These are phyloP conservation scores for Verticillium zaregamsianum DNA, from an alignment of 2,329 filamentous ascomycete species.

Conservation along the genomic window DNA sequence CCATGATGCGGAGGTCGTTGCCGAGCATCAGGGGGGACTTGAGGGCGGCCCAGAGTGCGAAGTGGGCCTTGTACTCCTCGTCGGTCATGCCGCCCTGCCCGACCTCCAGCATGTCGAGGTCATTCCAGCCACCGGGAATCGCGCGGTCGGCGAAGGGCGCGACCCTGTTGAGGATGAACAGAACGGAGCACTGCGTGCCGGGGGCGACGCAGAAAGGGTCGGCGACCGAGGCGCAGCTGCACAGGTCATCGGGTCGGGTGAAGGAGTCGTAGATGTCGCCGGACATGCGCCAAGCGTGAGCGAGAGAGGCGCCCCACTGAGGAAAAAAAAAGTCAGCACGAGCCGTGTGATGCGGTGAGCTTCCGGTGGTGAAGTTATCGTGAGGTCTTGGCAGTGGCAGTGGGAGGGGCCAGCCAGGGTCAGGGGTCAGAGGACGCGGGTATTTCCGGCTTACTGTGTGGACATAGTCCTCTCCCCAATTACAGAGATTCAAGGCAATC, in stretches of 20 bases:
- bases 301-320: slow-evolving; percentile 22
- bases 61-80: slow-evolving; percentile 37
- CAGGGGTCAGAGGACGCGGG: slow-evolving; percentile 1
- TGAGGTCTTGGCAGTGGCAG: background rate
- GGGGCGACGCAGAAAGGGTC: slow-evolving; percentile 17
- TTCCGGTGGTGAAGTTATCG: background rate
- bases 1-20: slow-evolving; percentile 26
- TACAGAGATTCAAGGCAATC: slow-evolving; percentile 28
- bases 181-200: slow-evolving; percentile 20
- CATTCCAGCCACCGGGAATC: slow-evolving; percentile 14
- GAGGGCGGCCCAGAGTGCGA: slow-evolving; percentile 41
- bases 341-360: background rate
- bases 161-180: slow-evolving; percentile 21
- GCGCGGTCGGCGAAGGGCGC: slow-evolving; percentile 13
- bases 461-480: slow-evolving; percentile 26
- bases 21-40: slow-evolving; percentile 41
- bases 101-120: slow-evolving; percentile 40
- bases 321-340: background rate
- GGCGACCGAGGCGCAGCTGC: slow-evolving; percentile 19
- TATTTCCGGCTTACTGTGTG: slow-evolving; percentile 6
- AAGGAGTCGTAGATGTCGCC: slow-evolving; percentile 29
- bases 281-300: slow-evolving; percentile 28
- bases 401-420: slow-evolving; percentile 1
- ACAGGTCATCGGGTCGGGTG: slow-evolving; percentile 14
- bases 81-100: slow-evolving; percentile 30